Conservation (phyloP, 805 yeast species). For the Grigorovia transvaalensis region DNA sequence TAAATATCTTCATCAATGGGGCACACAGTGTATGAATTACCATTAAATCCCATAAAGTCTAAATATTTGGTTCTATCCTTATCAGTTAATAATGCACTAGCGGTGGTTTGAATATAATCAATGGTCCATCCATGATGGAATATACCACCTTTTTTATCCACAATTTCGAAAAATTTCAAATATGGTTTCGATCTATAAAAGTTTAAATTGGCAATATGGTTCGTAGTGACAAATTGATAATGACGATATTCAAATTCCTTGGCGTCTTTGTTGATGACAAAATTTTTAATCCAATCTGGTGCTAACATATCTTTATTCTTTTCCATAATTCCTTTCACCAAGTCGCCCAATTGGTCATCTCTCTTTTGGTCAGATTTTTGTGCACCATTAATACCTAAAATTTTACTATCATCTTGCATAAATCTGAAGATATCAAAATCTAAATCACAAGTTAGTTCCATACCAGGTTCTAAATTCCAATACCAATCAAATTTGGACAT, state of each 20-base stretch:
- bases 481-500: constrained; percentile 62
- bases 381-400: constrained; percentile 65
- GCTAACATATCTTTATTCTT: constrained; percentile 43
- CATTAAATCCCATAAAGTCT: constrained; percentile 51
- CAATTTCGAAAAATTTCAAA: constrained; percentile 46
- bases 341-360: constrained; percentile 58
- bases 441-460: constrained; percentile 61
- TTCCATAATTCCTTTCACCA: constrained; percentile 46
- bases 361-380: constrained; percentile 56
- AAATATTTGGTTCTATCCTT: constrained; percentile 56
- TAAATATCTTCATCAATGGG: constrained; percentile 56
- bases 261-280: constrained; percentile 52
- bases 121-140: constrained; percentile 85
- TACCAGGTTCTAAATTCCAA: constrained; percentile 85
- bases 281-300: constrained; percentile 50
- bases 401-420: constrained; percentile 60
- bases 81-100: constrained; percentile 57
- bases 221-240: constrained; percentile 28
- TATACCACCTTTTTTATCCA: constrained; percentile 65
- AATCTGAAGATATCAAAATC: constrained; percentile 65
- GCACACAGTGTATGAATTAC: constrained; percentile 32
- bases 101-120: constrained; percentile 73
- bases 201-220: constrained; percentile 63
- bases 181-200: constrained; percentile 63
- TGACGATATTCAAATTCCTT: constrained; percentile 29